These are phyloP conservation scores for Betula pendula DNA, from an alignment of 306 rosid genomes.

Conservation along the genomic window DNA sequence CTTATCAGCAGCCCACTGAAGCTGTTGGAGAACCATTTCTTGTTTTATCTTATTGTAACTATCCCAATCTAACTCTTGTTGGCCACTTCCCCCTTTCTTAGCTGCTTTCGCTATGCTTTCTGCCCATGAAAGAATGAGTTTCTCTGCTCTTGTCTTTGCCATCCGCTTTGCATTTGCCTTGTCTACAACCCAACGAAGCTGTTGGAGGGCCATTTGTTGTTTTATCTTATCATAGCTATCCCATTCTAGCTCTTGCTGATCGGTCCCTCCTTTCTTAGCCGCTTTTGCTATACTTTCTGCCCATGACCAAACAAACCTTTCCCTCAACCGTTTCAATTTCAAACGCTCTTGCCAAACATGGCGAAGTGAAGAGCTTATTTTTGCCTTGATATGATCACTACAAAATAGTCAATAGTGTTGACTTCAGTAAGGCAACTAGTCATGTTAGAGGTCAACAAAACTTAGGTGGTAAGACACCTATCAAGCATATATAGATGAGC, in stretches of 20 bases:
- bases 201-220: constrained; percentile 29
- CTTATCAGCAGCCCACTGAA: constrained; percentile 47
- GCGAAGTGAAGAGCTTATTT: constrained; percentile 63
- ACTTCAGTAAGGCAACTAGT: constrained; percentile 11
- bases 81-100: constrained; percentile 61
- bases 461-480: background rate
- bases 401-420: constrained; percentile 31
- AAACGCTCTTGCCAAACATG: constrained; percentile 65
- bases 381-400: constrained; percentile 65
- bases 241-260: constrained; percentile 59
- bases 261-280: constrained; percentile 68
- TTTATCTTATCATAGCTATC: constrained; percentile 41
- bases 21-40: constrained; percentile 44
- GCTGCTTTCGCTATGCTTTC: constrained; percentile 70
- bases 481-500: background rate
- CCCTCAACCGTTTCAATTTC: constrained; percentile 43
- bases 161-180: constrained; percentile 37
- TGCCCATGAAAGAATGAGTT: constrained; percentile 40
- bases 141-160: constrained; percentile 32
- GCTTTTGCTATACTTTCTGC: constrained; percentile 59
- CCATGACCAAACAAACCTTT: constrained; percentile 55
- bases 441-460: constrained; percentile 18
- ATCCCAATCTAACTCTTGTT: constrained; percentile 70
- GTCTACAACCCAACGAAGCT: constrained; percentile 36
- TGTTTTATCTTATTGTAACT: constrained; percentile 61